Base-by-base conservation (phyloP, 2,329 filamentous ascomycete genomes). In the Podosphaera fusca region DNA sequence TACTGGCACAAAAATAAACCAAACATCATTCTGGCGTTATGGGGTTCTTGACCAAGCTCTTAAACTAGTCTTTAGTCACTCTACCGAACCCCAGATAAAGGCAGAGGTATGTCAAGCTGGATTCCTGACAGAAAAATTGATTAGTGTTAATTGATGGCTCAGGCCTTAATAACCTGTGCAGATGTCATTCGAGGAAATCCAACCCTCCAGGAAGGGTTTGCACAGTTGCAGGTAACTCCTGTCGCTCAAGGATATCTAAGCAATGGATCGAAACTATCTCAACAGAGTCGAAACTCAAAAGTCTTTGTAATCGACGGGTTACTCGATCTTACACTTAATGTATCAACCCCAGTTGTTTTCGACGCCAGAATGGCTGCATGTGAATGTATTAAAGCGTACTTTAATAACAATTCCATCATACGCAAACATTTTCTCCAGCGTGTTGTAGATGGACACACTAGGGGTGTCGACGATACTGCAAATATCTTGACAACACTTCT, bases 251-350 rank as follows among this genome's bases (percentile, higher is more conserved):
- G 31, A 14, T 50, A 7, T 5, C 10, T 9, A 9, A 21, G 6
- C 6, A 33, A 50, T 30, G 21, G 21, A 30, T 63, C 67, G 51
- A 62, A 66, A 8, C 63, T 62, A 54, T 66, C 47, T 45, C 64
- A 56, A 61, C 63, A 61, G 57, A 70, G 72, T 59, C 70, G 73
- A 51, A 64, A 67, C 30, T 71, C 75, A 12, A 78, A 78, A 57
- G 80, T 90, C 38, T 95, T 94, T 69, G 87, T 98, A 35, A 95
- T 98, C 64, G 90, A 96, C 68, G 92, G 87, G 1, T 74, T 98
- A 21, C 74, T 98, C 53, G 87, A 95, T 63, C 72, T 95, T 49
- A 82, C 84, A 0, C 73, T 98, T 7, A 81, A 81, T 57, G 73
- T 84, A 30, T 76, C 82, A 35, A 73, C 81, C 0, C 70, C 79